Percentiles rank a stretch among this genome's conserved stretches.
phyloP scores from a whole-genome alignment of 805 yeast genomes.

The Wickerhamiella nectarea region DNA sequence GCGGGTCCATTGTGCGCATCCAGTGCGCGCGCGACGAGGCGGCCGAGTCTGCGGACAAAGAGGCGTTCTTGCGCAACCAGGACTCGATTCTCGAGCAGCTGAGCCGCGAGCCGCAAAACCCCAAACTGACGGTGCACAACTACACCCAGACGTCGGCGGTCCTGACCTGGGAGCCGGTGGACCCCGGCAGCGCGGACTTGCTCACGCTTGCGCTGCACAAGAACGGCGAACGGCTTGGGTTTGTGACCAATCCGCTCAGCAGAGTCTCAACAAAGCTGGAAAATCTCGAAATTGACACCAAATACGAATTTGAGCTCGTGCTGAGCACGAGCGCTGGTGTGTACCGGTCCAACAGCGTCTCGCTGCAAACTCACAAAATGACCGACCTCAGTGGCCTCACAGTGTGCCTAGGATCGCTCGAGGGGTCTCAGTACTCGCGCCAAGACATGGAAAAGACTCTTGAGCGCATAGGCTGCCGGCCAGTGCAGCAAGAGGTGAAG shows the following conservation, averaged over 20 bases:
- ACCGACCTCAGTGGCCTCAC: conserved; percentile 89
- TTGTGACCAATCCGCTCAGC: conserved; percentile 68
- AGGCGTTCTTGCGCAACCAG: conserved; percentile 51
- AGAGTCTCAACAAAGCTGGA: conserved; percentile 76
- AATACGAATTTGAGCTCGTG: conserved; percentile 64
- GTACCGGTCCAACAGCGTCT: conserved; percentile 50
- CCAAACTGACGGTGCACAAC: conserved; percentile 55
- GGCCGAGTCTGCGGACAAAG: conserved; percentile 47
- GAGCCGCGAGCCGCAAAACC: conserved; percentile 62
- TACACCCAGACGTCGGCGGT: conserved; percentile 92
- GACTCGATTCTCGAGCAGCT: conserved; percentile 56
- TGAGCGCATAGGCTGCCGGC: conserved; percentile 66
- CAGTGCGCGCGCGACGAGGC: conserved; percentile 64
- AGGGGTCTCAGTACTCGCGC: conserved; percentile 36
- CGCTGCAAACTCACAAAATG: conserved; percentile 83
- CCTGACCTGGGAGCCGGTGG: conserved; percentile 81
- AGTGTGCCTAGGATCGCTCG: conserved; percentile 71
- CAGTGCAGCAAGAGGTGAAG: conserved; percentile 55
- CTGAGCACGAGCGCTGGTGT: conserved; percentile 86
- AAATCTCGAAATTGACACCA: conserved; percentile 78
- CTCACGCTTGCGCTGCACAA: conserved; percentile 67
- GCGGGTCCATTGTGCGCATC: conserved; percentile 84
- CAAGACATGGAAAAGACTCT: conserved; percentile 52
- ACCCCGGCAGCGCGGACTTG: conserved; percentile 69
- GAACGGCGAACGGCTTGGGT: conserved; percentile 52